phyloP scores from a whole-genome alignment of 208 protist species.

The Crithidia brevicula region DNA sequence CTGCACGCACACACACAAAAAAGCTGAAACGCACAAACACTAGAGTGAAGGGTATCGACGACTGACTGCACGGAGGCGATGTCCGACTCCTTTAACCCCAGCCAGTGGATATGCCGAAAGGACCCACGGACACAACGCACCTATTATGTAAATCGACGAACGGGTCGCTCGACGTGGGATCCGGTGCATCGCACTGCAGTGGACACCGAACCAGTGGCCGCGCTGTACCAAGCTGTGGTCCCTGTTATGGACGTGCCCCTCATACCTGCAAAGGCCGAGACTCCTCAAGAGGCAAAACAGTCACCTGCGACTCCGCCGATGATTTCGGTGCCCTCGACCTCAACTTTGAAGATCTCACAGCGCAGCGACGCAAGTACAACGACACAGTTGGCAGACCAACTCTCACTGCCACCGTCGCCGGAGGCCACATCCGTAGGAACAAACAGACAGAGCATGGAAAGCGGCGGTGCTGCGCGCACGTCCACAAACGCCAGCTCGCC shows the following conservation, averaged over 20 bases:
- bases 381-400: too few species aligned
- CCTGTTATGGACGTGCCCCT: not conserved
- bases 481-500: too few species aligned
- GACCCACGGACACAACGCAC: constrained; percentile 33
- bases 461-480: too few species aligned
- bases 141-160: constrained; percentile 39
- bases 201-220: constrained; percentile 1
- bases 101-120: constrained; percentile 30
- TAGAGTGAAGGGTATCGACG: too few species aligned
- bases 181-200: constrained; percentile 29
- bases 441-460: too few species aligned
- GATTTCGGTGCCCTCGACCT: not conserved
- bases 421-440: too few species aligned
- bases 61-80: too few species aligned
- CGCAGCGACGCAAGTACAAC: too few species aligned
- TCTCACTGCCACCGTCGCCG: too few species aligned
- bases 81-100: constrained; percentile 22
- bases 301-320: not conserved
- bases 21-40: not conserved
- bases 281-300: not conserved
- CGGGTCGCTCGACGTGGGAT: constrained; percentile 42
- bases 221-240: not conserved
- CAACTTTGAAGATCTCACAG: not conserved
- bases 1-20: not conserved
- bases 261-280: not conserved